These are phyloP conservation scores for Sclerotinia nivalis DNA, from an alignment of 2,329 filamentous ascomycete species.

Conservation along the genomic window DNA sequence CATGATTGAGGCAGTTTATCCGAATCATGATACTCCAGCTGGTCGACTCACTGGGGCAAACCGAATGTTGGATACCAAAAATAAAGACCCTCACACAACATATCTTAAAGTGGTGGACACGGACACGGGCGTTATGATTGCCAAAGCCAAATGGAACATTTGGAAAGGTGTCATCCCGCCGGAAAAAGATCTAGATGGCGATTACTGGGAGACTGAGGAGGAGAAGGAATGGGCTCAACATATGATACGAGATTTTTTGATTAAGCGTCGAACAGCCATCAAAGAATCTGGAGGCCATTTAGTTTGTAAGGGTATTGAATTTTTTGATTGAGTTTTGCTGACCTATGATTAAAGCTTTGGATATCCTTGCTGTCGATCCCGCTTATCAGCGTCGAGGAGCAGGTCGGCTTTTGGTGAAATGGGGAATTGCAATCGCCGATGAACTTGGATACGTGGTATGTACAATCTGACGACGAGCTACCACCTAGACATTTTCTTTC, in stretches of 20 bases:
- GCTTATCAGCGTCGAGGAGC: constrained; percentile 14
- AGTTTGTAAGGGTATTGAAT: constrained; percentile 17
- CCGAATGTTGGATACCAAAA: constrained; percentile 12
- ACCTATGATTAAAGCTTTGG: constrained; percentile 13
- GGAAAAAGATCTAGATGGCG: constrained; percentile 13
- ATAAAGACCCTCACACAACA: neutral
- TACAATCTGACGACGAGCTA: neutral
- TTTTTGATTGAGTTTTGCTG: neutral
- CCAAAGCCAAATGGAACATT: constrained; percentile 18
- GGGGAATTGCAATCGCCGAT: constrained; percentile 15
- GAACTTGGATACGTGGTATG: constrained; percentile 20
- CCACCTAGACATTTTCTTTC: neutral
- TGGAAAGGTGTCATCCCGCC: constrained; percentile 18
- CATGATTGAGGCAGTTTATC: constrained; percentile 16
- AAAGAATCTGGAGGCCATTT: constrained; percentile 10
- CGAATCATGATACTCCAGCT: constrained; percentile 9
- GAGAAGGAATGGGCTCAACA: constrained; percentile 21
- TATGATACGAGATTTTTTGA: constrained; percentile 10
- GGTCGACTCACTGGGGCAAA: constrained; percentile 1
- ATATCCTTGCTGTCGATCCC: constrained; percentile 17
- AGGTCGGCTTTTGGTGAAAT: constrained; percentile 15
- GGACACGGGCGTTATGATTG: constrained; percentile 5
- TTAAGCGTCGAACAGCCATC: constrained; percentile 1
- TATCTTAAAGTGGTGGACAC: constrained; percentile 14
- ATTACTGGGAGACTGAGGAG: constrained; percentile 15